Base-by-base conservation (phyloP, 2,329 filamentous ascomycete species). In the Aphanoascus verrucosus region DNA sequence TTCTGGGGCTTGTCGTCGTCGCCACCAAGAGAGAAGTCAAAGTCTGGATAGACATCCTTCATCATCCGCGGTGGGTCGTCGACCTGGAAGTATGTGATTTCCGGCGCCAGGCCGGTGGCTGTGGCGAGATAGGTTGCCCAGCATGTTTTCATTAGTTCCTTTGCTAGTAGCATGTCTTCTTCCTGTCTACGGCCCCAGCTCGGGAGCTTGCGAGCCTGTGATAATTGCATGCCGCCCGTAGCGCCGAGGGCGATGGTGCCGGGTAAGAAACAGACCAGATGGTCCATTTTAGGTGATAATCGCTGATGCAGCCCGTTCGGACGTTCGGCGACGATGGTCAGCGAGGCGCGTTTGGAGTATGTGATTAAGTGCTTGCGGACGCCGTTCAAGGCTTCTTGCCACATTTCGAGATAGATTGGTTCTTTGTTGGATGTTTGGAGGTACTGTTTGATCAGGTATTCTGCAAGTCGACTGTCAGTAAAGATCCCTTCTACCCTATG, bases 371-470 rank as follows among this genome's bases (percentile, higher is more conserved):
- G 84, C 70, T 94, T 94, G 63, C 91, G 88, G 54, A 97, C 83
- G 48, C 91, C 93, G 14, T 74, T 75, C 44, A 98, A 74, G 12
- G 88, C 78, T 66, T 98, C 86, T 38, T 91, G 78, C 90, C 94
- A 98, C 83, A 98, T 87, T 12, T 93, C 86, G 59, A 84, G 77
- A 69, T 98, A 98, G 14, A 97, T 72, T 0, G 82, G 77, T 67
- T 98, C 91, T 64, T 90, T 77, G 66, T 86, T 82, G 54, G 86
- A 87, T 11, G 93, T 98, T 69, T 98, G 93, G 17, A 96, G 77
- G 66, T 94, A 97, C 68, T 98, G 93, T 73, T 98, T 98, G 75
- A 97, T 94, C 49, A 98, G 81, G 68, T 98, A 98, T 72, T 98
- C 88, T 74, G 41, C 11, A 49, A 17, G 41, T 35, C 6, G 14